Base-by-base conservation (phyloP, 2,329 filamentous ascomycete species). In the Ceratocystis colombiana region DNA sequence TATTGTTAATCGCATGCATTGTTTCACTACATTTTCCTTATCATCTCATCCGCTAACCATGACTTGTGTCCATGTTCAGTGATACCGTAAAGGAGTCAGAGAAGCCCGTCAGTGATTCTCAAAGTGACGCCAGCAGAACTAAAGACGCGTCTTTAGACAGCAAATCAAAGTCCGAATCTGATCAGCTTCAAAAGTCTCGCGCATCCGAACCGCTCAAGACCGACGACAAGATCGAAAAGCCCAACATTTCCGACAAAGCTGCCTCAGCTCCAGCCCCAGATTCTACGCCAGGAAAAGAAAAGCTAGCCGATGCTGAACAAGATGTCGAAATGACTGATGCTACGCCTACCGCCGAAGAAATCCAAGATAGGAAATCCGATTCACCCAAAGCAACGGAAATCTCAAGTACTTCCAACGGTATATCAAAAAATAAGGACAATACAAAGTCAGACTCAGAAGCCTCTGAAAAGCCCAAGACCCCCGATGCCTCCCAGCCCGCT, bases 401-500 rank as follows among this genome's bases (percentile, higher is more conserved):
- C 37, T 15, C 37, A 41, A 41, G 37, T 41, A 4, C 48, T 53
- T 53, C 48, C 48, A 53, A 53, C 10, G 48, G 48, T 25, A 15
- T 53, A 22, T 53, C 48, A 22, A 10, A 28, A 10, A 53, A 53
- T 10, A 25, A 28, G 17, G 48, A 28, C 20, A n/a, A 53, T 10
- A 1, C 48, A 15, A 53, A 53, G 48, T 25, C 48, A 53, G 48
- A 53, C 22, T 15, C 20, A 3, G 48, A 53, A 10, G 10, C 5
- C 4, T 28, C 48, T 6, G 22, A 53, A 53, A 69, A 69, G 12
- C 30, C 44, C 30, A 28, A 41, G 25, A 30, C 62, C 5, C 62
- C 65, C n/a, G 30, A 63, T 3, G 65, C 66, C 5, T 67, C 72
- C n/a, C 69, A 71, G 46, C 70, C 72, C 1, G 70, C 70, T 30